Evolutionary conservation across 352 stramenopile species (phyloP).

Genomic region (Globisporangium takayamanum): DNA sequence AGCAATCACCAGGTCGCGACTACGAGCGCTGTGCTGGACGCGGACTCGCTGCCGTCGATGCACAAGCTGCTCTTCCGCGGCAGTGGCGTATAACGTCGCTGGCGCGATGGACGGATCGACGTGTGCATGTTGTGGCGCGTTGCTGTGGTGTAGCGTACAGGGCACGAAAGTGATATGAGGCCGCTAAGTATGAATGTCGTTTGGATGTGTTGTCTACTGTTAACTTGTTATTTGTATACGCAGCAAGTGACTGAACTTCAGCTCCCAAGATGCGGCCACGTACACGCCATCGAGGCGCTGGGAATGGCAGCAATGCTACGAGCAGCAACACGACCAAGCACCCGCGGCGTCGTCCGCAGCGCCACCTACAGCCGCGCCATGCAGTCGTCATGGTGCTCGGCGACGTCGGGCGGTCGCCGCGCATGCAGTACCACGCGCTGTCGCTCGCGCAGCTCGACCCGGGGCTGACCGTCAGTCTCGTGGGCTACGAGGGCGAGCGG

Average conservation of each 20-base stretch:
- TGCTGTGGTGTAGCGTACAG: too few species aligned
- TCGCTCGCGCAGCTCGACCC: constrained; percentile 86
- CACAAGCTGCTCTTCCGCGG: constrained; percentile 47
- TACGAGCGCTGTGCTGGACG: constrained; percentile 1
- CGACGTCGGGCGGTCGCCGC: constrained; percentile 94
- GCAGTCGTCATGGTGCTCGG: constrained; percentile 92
- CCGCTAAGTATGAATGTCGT: too few species aligned
- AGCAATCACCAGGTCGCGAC: too few species aligned
- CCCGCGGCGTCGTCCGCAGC: neutral
- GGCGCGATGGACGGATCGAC: too few species aligned
- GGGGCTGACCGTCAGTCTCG: constrained; percentile 73
- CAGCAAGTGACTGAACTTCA: too few species aligned
- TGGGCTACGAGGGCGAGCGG: constrained; percentile 91
- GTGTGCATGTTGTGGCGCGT: too few species aligned
- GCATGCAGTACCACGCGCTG: constrained; percentile 99
- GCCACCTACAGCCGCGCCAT: constrained; percentile 27
- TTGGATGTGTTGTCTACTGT: too few species aligned
- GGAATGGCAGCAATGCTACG: neutral
- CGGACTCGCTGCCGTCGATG: constrained; percentile 59
- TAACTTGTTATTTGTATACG: too few species aligned
- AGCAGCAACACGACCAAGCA: neutral
- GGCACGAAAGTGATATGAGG: too few species aligned
- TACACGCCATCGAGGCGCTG: too few species aligned
- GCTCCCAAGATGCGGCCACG: too few species aligned
- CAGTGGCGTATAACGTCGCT: neutral